These are phyloP conservation scores for Magnolia sinica DNA, from an alignment of 164 flowering plant genomes.

Conservation along the genomic window DNA sequence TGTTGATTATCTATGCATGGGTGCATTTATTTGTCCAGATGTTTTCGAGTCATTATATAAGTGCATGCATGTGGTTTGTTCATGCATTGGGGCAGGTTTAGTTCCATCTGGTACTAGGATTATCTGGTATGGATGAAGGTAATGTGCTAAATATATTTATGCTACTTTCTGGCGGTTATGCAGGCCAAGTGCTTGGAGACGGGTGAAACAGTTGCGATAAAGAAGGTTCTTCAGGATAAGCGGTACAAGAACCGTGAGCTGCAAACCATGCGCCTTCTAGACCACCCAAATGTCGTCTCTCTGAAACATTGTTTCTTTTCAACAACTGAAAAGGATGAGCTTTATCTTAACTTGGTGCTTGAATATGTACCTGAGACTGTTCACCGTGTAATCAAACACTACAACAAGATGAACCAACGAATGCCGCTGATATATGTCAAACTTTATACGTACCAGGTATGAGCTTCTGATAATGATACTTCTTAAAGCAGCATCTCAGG, in stretches of 20 bases:
- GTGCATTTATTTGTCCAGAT: background rate
- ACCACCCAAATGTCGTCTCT: slow-evolving; percentile 58
- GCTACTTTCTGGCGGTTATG: slow-evolving; percentile 10
- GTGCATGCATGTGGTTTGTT: background rate
- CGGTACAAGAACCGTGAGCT: slow-evolving; percentile 73
- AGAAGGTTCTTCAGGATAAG: slow-evolving; percentile 74
- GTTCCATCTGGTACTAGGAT: background rate
- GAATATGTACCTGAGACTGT: slow-evolving; percentile 73
- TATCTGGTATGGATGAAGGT: background rate
- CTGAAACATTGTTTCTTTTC: slow-evolving; percentile 69
- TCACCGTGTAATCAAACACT: slow-evolving; percentile 55
- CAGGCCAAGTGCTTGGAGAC: slow-evolving; percentile 82
- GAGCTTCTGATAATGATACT: background rate
- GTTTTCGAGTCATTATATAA: background rate
- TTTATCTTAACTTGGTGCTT: slow-evolving; percentile 56
- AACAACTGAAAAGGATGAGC: slow-evolving; percentile 61
- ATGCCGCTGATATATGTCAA: slow-evolving; percentile 61
- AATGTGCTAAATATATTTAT: background rate
- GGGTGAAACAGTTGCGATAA: slow-evolving; percentile 70
- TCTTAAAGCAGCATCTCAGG: no score
- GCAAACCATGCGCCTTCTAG: slow-evolving; percentile 72
- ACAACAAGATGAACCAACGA: slow-evolving; percentile 55
- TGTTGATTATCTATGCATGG: background rate
- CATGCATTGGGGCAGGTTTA: background rate
- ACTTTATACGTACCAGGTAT: slow-evolving; percentile 56